phyloP scores from a whole-genome alignment of 345 rosid species.

The Citrus sp. region DNA sequence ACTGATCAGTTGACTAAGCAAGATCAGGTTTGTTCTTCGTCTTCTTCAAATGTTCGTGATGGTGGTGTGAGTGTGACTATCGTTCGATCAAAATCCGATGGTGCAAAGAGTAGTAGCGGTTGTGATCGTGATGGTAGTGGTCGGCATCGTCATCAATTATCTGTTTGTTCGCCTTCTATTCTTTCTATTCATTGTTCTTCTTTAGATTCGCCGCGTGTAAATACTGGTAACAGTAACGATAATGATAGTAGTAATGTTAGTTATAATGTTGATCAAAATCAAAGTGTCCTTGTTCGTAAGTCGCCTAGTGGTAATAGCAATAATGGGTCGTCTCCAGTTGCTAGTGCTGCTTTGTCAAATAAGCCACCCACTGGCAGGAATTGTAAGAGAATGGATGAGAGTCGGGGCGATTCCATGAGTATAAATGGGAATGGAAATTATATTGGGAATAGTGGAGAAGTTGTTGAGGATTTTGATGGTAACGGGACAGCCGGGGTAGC shows the following conservation, averaged over 20 bases:
- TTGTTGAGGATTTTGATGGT: slow-evolving; percentile 29
- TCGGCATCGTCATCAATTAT: slow-evolving; percentile 35
- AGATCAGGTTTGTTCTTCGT: slow-evolving; percentile 23
- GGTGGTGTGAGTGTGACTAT: slow-evolving; percentile 9
- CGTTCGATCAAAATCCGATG: slow-evolving; percentile 55
- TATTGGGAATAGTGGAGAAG: slow-evolving; percentile 27
- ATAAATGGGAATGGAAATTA: slow-evolving; percentile 30
- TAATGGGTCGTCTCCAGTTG: slow-evolving; percentile 17
- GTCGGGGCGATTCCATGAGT: slow-evolving; percentile 16
- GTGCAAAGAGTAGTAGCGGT: slow-evolving; percentile 19
- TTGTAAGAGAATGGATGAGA: slow-evolving; percentile 28
- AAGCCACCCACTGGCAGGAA: slow-evolving; percentile 33
- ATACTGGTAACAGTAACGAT: slow-evolving; percentile 26
- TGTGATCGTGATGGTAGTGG: slow-evolving; percentile 20
- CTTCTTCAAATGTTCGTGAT: slow-evolving; percentile 13
- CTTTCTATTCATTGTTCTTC: slow-evolving; percentile 28
- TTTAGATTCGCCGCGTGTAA: slow-evolving; percentile 24
- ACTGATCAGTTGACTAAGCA: slow-evolving; percentile 31
- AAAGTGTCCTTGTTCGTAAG: slow-evolving; percentile 13
- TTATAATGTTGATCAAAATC: slow-evolving; percentile 9
- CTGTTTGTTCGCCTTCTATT: slow-evolving; percentile 35
- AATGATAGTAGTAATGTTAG: slow-evolving; percentile 9
- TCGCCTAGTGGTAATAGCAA: slow-evolving; percentile 22
- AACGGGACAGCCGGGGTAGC: slow-evolving; percentile 20
- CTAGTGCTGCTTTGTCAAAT: slow-evolving; percentile 23